Conservation (phyloP, 768 basidiomycete genomes). For the Lyophyllum atratum region DNA sequence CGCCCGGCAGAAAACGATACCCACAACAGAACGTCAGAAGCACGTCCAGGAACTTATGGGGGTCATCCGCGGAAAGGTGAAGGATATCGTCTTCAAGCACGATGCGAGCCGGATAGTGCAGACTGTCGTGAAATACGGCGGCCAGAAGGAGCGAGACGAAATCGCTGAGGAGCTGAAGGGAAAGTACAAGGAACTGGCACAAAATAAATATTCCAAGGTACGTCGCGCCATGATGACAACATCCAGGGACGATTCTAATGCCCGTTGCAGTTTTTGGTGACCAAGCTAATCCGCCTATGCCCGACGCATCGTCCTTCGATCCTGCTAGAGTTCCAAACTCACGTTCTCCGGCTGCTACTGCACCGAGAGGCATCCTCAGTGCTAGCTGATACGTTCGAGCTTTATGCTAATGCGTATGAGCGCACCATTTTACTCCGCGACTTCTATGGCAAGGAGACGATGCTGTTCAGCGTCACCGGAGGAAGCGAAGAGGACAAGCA, state of each 20-base stretch:
- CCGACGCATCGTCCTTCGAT: conserved; percentile 76
- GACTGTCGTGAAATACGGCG: conserved; percentile 80
- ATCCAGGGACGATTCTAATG: neutral
- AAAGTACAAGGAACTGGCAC: conserved; percentile 71
- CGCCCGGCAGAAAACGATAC: conserved; percentile 71
- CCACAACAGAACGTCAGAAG: conserved; percentile 69
- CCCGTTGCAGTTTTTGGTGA: conserved; percentile 65
- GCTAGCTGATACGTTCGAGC: conserved; percentile 86
- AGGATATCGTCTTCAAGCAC: conserved; percentile 88
- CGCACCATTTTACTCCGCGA: conserved; percentile 78
- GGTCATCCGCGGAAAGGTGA: conserved; percentile 77
- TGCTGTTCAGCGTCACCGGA: conserved; percentile 59
- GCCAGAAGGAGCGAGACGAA: conserved; percentile 73
- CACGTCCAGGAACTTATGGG: conserved; percentile 75
- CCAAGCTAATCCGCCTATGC: conserved; percentile 77
- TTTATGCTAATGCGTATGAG: conserved; percentile 85
- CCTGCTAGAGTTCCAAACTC: conserved; percentile 74
- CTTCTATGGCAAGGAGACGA: conserved; percentile 89
- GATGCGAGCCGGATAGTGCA: conserved; percentile 88
- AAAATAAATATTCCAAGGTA: conserved; percentile 92
- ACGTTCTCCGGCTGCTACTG: conserved; percentile 74
- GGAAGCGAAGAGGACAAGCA: conserved; percentile 67
- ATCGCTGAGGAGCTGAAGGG: conserved; percentile 85
- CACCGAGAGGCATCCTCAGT: conserved; percentile 85
- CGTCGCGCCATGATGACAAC: conserved; percentile 7